Evolutionary conservation across 106 monocot species (phyloP), one percentile per base, ranked within the genome.

Genomic region (Gastrodia elata): DNA sequence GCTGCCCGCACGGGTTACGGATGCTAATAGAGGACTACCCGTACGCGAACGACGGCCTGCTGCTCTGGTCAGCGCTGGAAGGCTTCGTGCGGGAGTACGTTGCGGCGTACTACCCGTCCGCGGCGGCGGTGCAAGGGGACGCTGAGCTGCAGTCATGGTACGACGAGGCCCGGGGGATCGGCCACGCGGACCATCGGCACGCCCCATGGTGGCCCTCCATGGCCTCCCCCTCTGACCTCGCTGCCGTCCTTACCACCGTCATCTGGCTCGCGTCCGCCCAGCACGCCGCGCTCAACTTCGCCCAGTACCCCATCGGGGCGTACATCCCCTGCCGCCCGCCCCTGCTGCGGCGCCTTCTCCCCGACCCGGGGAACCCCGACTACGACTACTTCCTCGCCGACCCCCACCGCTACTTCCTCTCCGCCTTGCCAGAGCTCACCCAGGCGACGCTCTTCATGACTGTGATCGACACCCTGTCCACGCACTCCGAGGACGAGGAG

Each of bases 321-420:
- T 98, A 98, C 90, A 67, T 98, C 43, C 98, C 98, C n/a, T 90
- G 84, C 83, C 86, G 98, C n/a, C 98, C 98, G 15, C 88, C 98
- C 11, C 41, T 98, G 38, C 85, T 91, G 73, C 91, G 98, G n/a
- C 68, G 93, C 33, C 84, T 91, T 11, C 28, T 99, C 34, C 98
- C 98, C n/a, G 77, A 68, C 14, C 77, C 74, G 49, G 80, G 77
- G 8, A 91, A 93, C 58, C 91, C 93, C 1, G 98, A 99, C 70
- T 88, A 82, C 79, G 70, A 74, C 20, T 70, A 80, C 80, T 84
- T 99, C 57, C 11, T 83, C 14, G 69, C 80, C 2, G 83, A 89
- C 67, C 98, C 98, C 2, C 91, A 91, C 59, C 56, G 68, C 35
- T 93, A 82, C 80, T 99, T 83, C 64, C 78, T 99, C 11, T 77